phyloP scores from a whole-genome alignment of 1,284 basidiomycete species.

The Heterobasidion irregulare region DNA sequence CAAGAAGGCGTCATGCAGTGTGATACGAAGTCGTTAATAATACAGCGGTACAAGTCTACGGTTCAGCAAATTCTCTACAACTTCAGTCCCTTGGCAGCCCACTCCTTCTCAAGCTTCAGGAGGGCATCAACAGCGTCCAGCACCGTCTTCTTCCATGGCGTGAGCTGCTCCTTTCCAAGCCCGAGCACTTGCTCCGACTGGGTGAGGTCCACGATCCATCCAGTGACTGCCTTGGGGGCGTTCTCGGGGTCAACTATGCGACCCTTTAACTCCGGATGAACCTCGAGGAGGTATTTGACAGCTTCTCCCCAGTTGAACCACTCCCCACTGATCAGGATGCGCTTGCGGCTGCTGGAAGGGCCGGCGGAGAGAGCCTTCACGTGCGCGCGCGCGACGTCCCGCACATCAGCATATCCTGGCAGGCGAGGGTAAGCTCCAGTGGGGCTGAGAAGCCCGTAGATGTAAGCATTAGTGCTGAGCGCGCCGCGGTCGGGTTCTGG shows the following conservation, averaged over 20 bases:
- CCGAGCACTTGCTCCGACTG: slow-evolving; percentile 15
- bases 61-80: background rate
- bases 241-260: slow-evolving; percentile 10
- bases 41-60: too few relatives aligned
- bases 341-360: slow-evolving; percentile 11
- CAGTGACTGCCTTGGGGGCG: slow-evolving; percentile 2
- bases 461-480: slow-evolving; percentile 10
- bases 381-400: slow-evolving; percentile 17
- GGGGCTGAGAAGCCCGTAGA: slow-evolving; percentile 10
- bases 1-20: too few relatives aligned
- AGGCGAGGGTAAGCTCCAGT: background rate
- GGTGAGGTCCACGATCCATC: slow-evolving; percentile 10
- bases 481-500: background rate
- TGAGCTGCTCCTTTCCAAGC: slow-evolving; percentile 8
- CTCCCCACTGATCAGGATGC: slow-evolving; percentile 15
- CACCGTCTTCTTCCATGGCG: slow-evolving; percentile 13
- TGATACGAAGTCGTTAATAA: too few relatives aligned
- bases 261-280: slow-evolving; percentile 16
- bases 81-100: slow-evolving; percentile 11
- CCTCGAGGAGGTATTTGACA: slow-evolving; percentile 11
- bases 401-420: slow-evolving; percentile 15
- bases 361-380: slow-evolving; percentile 14
- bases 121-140: slow-evolving; percentile 15
- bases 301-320: slow-evolving; percentile 14
- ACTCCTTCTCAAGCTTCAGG: slow-evolving; percentile 15